Base-by-base conservation (phyloP, 2,329 filamentous ascomycete genomes). In the Penicillium sp. region DNA sequence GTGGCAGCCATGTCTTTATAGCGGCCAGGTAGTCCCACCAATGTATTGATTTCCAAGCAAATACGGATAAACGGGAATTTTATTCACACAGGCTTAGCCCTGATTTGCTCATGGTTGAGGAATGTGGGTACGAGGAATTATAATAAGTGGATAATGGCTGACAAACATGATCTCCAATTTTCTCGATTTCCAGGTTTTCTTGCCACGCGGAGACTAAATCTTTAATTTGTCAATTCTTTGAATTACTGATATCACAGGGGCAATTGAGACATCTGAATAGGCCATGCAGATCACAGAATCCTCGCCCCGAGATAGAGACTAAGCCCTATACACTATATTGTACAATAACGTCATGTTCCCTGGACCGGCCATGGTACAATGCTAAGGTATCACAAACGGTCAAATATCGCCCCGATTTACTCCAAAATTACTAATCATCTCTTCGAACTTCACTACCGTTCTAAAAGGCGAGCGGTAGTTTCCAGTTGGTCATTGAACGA, bases 401-500 rank as follows among this genome's bases (percentile, higher is more conserved):
- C 21, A 47, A 52, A 53, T 35, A 50, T 27, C 16, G 21, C 46
- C 46, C 46, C 11, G 19, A 37, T 35, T 35, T 10, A 21, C 21
- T 21, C 45, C n/a, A 9, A 48, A 26, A 31, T 33, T 22, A 6
- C 10, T 85, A 86, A 71, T 85, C 82, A 54, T 83, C 77, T 21
- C 35, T 7, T 26, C 48, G 6, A 14, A 7, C 8, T 19, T 53
- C 22, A 58, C 63, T 56, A 68, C 29, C 63, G 61, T 56, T 72
- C 71, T 9, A 73, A 56, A 35, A 51, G 60, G 22, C 59, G 64
- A 22, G 66, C 71, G 43, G 73, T 67, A 45, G 59, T 65, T 59
- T 80, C 77, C 21, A 80, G 68, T 60, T 76, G 73, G 27, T 69
- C 69, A 62, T 80, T 80, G 61, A 80, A 79, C 2, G 63, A 60